phyloP scores from a whole-genome alignment of 257 asterid genomes.

The Anisodus acutangulus region DNA sequence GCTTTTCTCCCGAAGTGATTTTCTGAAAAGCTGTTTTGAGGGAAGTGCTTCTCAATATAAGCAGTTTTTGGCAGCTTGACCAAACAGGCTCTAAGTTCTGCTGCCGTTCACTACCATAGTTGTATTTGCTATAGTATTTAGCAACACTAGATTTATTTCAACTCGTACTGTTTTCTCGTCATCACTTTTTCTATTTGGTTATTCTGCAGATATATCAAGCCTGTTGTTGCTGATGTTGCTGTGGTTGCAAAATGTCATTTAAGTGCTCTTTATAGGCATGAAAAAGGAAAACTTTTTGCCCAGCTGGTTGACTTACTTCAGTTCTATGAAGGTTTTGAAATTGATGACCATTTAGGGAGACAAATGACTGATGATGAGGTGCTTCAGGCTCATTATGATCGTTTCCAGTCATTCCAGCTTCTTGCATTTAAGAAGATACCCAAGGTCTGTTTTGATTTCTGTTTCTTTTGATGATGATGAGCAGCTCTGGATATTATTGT shows the following conservation, averaged over 20 bases:
- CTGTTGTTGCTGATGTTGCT: constrained; percentile 96
- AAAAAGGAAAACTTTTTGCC: constrained; percentile 87
- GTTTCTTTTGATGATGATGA: constrained; percentile 29
- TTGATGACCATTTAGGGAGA: constrained; percentile 90
- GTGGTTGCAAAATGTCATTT: constrained; percentile 95
- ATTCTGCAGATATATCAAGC: constrained; percentile 69
- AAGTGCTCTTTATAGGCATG: constrained; percentile 86
- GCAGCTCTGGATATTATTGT: neutral
- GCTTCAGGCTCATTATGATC: constrained; percentile 87
- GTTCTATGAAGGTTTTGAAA: constrained; percentile 92
- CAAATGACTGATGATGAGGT: constrained; percentile 99
- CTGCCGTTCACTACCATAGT: neutral
- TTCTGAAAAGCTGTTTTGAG: too few relatives aligned
- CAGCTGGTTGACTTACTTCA: constrained; percentile 97
- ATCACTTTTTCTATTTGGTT: constrained; percentile 25
- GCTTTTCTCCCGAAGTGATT: too few relatives aligned
- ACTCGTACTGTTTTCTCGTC: constrained; percentile 1
- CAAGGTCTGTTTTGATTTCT: constrained; percentile 52
- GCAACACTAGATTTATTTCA: neutral
- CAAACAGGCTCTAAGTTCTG: neutral
- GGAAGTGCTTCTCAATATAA: too few relatives aligned
- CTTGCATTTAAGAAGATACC: constrained; percentile 85
- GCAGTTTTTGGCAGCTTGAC: too few relatives aligned
- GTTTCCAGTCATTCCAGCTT: constrained; percentile 92
- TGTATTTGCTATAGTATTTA: constrained; percentile 2